Evolutionary conservation across 495 filamentous ascomycete genomes (phyloP).

Genomic region (Penicillium mononematosum): DNA sequence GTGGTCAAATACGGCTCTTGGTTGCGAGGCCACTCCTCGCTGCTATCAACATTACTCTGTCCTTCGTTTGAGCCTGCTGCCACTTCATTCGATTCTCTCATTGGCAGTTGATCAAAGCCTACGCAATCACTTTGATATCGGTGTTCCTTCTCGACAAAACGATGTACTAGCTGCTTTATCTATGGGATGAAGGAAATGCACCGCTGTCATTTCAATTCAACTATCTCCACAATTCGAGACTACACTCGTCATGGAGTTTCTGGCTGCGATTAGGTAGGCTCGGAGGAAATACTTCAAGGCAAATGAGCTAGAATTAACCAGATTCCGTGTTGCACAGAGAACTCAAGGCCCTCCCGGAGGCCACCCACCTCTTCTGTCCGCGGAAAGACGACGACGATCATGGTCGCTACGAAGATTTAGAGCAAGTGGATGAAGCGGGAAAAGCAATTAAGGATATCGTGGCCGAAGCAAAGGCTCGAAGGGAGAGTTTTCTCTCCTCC

Average conservation of each 20-base stretch:
- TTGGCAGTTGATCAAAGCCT: not conserved
- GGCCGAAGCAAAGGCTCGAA: constrained; percentile 51
- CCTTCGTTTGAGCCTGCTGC: not conserved
- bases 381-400: constrained; percentile 48
- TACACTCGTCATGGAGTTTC: constrained; percentile 40
- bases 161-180: constrained; percentile 12
- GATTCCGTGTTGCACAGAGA: constrained; percentile 27
- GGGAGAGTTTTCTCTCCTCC: constrained; percentile 58
- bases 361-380: constrained; percentile 51
- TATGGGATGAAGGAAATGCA: constrained; percentile 24
- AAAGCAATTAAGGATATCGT: constrained; percentile 38
- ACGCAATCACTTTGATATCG: not conserved
- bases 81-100: not conserved
- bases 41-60: constrained; percentile 2
- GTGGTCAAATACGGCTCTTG: not conserved
- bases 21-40: constrained; percentile 4
- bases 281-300: not conserved
- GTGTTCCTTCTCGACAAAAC: not conserved
- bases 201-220: constrained; percentile 9
- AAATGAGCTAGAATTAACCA: constrained; percentile 12
- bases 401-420: constrained; percentile 53
- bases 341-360: constrained; percentile 45
- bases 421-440: constrained; percentile 32
- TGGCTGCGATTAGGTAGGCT: constrained; percentile 43
- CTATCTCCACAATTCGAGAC: constrained; percentile 14